A percentile compares a stretch with the other conserved stretches of the same genome.
Conservation (phyloP, 2,329 filamentous ascomycete species). For the Seiridium unicorne region DNA sequence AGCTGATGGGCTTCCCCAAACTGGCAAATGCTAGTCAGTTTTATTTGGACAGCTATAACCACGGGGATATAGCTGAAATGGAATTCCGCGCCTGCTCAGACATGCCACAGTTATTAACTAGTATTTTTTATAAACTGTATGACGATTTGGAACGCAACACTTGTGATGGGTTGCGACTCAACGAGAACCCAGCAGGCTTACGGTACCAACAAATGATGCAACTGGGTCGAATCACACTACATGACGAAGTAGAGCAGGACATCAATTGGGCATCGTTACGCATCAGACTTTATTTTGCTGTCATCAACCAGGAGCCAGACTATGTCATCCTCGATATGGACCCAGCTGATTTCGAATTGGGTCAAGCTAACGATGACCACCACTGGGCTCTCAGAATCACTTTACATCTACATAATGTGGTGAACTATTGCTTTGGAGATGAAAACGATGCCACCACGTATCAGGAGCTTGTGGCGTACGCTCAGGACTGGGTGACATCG, state of each 20-base stretch:
- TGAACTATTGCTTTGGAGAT: conserved; percentile 23
- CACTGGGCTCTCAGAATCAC: conserved; percentile 21
- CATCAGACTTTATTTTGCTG: background rate
- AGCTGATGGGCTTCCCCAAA: background rate
- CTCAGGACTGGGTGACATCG: conserved; percentile 17
- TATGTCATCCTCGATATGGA: background rate
- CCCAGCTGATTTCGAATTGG: background rate
- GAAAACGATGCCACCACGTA: conserved; percentile 16
- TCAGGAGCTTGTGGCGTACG: conserved; percentile 16
- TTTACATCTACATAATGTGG: conserved; percentile 18
- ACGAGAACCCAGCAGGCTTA: background rate
- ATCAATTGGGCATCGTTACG: background rate
- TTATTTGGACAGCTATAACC: background rate
- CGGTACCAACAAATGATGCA: background rate
- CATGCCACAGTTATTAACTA: background rate
- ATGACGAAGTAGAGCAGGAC: background rate
- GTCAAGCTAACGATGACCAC: conserved; percentile 12
- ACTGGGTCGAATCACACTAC: background rate
- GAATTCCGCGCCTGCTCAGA: background rate
- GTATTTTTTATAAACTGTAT: background rate
- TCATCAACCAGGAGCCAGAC: background rate
- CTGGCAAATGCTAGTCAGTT: background rate
- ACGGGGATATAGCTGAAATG: background rate
- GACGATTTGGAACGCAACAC: background rate
- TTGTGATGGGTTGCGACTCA: background rate